Base-by-base conservation (phyloP, 495 filamentous ascomycete genomes). In the Penicillium verhagenii region DNA sequence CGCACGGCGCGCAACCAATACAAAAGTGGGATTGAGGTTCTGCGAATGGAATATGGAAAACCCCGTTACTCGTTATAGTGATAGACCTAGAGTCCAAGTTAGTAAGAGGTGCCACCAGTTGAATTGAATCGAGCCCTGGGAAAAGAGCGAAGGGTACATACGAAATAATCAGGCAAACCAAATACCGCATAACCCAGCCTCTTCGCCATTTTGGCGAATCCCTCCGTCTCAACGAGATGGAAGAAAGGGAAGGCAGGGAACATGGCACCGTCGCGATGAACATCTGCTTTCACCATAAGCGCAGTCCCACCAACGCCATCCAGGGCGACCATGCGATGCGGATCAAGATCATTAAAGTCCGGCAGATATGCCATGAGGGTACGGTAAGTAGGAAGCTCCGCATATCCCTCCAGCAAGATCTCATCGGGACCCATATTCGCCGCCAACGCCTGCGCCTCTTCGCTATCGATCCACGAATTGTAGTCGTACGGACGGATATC, bases 221-320 rank as follows among this genome's bases (percentile, higher is more conserved):
- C 94, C 67, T 98, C 94, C 5, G 95, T 97, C 76, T 98, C 94
- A 57, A 98, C 93, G 24, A 98, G 72, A 71, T 97, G 89, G 65
- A 95, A 98, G 67, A 98, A 98, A 3, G 93, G 72, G 69, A 98
- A 98, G 0, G 94, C 82, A 16, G 94, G 94, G 70, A 98, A 98
- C 94, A 98, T 98, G 52, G 95, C 94, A 4, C 94, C 94, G 68
- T 98, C 95, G 13, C 94, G 83, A 64, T 98, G 94, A 7, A 98
- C 94, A 52, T 97, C 95, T 0, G 95, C 94, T 76, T 97, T 97
- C 14, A 98, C 94, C 71, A 98, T 72, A 51, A 98, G 78, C 6
- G 93, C 90, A 2, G 94, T 96, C 5, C 94, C 94, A 43, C 94
- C 94, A 11, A 98, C 95, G 18, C 94, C 94, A 71, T 98, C 95